Percentiles rank a stretch among this genome's conserved stretches.
Conservation (phyloP, 306 rosid genomes). For the Coriaria nepalensis region DNA sequence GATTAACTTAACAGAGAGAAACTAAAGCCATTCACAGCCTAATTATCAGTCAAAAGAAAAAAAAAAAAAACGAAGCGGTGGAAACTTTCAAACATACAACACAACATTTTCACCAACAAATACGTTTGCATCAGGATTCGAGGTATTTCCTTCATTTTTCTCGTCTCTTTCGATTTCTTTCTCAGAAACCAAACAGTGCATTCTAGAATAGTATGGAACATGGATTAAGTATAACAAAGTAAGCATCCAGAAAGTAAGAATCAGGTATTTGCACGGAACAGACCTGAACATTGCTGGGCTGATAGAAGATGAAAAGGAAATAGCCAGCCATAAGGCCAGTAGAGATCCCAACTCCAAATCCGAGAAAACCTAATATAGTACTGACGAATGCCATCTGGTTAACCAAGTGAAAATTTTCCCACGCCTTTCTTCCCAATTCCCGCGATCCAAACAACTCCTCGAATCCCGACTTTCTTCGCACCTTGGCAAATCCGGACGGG, state of each 20-base stretch:
- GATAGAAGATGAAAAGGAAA: slow-evolving; percentile 57
- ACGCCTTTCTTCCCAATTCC: slow-evolving; percentile 2
- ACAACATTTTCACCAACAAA: too few species aligned
- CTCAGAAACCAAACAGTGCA: too few species aligned
- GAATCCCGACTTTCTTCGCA: neutral
- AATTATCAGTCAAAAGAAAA: too few species aligned
- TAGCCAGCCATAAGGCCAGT: slow-evolving; percentile 71
- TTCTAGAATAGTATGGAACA: neutral
- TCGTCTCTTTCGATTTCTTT: too few species aligned
- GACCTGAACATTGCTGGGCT: slow-evolving; percentile 59
- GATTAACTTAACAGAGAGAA: neutral
- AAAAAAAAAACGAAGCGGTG: too few species aligned
- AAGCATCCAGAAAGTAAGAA: neutral
- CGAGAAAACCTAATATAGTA: slow-evolving; percentile 53
- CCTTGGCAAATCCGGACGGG: neutral
- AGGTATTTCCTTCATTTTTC: too few species aligned
- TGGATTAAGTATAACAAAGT: neutral
- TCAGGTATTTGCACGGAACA: neutral
- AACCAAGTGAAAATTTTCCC: neutral
- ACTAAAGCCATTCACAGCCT: neutral
- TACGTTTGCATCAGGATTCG: too few species aligned
- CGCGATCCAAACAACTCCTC: slow-evolving; percentile 4
- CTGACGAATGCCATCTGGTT: slow-evolving; percentile 59
- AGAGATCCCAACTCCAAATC: slow-evolving; percentile 75
- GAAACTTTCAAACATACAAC: too few species aligned